Base-by-base conservation (phyloP, 495 filamentous ascomycete genomes). In the Tuber microsphaerosporum region DNA sequence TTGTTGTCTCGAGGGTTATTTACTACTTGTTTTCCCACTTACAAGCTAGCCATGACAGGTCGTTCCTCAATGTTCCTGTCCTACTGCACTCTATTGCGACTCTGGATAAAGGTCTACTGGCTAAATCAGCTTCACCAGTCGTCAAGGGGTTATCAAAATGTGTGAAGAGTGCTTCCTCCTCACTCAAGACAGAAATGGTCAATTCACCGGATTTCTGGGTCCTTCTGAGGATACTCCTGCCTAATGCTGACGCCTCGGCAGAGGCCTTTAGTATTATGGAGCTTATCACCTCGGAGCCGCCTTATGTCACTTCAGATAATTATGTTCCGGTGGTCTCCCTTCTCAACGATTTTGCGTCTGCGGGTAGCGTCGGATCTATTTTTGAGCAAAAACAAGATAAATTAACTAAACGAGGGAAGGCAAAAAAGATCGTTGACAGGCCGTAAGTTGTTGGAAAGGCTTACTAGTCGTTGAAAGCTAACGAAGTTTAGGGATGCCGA, bases 121-220 rank as follows among this genome's bases (percentile, higher is more conserved):
- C 92, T 72, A 92, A 91, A 81, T 90, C 93, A 1, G 91, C 94
- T 5, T 85, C 87, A 39, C 87, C 92, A 0, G 88, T 93, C 1
- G 85, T 97, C 42, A 91, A 92, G 80, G 94, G 95, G 3, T 85
- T 99, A 20, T 88, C 89, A 42, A 86, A 91, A 31, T 98, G 95
- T 81, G 90, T 94, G 75, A 89, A 90, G 70, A 88, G 92, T 74
- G 51, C 71, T 16, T 75, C 81, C 22, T 82, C 73, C 26, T 89
- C 90, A 39, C 87, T 99, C 34, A 89, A 92, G 74, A 97, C 91
- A 77, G 94, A 97, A 84, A 92, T 98, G 76, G 94, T 94, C 81
- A 94, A 92, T 31, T 97, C 94, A 41, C 95, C 95, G 1, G 96
- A 99, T 79, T 97, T 99, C 84, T 99, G 95, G 95, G 91, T 92